phyloP scores from a whole-genome alignment of 2,329 filamentous ascomycete genomes.

The Aspergillus amoenus region DNA sequence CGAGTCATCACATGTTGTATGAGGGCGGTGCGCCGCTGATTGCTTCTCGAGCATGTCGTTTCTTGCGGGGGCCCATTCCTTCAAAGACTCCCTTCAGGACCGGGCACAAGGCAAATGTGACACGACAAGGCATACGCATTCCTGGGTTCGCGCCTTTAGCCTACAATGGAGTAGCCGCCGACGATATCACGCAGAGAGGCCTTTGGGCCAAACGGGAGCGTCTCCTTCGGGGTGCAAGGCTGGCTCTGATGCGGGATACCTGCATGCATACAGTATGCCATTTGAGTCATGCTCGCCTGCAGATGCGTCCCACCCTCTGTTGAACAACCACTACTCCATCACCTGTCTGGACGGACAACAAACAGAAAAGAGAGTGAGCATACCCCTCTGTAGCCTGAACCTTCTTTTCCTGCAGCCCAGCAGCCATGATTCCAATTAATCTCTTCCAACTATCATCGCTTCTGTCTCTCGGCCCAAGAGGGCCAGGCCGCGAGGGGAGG shows the following conservation, averaged over 20 bases:
- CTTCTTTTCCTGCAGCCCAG: background rate
- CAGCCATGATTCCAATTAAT: background rate
- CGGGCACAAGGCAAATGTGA: slow-evolving; percentile 5
- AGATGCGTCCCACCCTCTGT: background rate
- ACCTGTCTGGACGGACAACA: background rate
- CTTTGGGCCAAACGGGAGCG: background rate
- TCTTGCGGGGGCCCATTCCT: background rate
- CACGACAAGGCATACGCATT: slow-evolving; percentile 1
- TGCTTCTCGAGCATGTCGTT: background rate
- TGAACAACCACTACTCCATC: background rate
- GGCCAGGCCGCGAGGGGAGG: background rate
- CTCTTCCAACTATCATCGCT: background rate
- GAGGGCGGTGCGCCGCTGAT: background rate
- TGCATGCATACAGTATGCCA: slow-evolving; percentile 6
- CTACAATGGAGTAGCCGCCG: slow-evolving; percentile 5
- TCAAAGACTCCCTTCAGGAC: background rate
- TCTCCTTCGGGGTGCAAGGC: background rate
- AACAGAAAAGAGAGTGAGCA: background rate
- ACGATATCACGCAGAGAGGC: background rate
- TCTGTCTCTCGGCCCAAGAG: background rate
- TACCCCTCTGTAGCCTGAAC: background rate
- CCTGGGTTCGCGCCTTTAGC: slow-evolving; percentile 3
- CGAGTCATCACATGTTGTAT: slow-evolving; percentile 11
- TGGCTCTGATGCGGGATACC: slow-evolving; percentile 5
- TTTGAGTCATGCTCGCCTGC: slow-evolving; percentile 7